phyloP scores from a whole-genome alignment of 768 basidiomycete genomes.

The Amanita jacksonii region DNA sequence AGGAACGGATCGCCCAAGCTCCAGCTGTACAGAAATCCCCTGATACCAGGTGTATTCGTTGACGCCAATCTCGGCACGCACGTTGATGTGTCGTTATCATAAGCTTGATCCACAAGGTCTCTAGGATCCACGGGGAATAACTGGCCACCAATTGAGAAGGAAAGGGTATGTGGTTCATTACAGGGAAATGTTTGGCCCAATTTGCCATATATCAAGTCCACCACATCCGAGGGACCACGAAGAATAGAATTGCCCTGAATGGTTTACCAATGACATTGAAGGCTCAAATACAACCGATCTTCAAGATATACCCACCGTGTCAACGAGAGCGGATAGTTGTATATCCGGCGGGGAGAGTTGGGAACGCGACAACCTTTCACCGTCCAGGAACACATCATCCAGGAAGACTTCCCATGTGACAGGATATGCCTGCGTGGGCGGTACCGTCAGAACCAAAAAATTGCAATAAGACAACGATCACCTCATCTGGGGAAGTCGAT shows the following conservation, averaged over 20 bases:
- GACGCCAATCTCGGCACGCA: slow-evolving; percentile 48
- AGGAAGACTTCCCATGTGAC: slow-evolving; percentile 65
- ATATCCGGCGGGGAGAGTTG: slow-evolving; percentile 36
- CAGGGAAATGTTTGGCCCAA: slow-evolving; percentile 45
- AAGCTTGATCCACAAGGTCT: slow-evolving; percentile 47
- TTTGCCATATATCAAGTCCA: slow-evolving; percentile 33
- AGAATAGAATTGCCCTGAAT: slow-evolving; percentile 66
- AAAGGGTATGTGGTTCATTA: slow-evolving; percentile 47
- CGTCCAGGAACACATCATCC: slow-evolving; percentile 67
- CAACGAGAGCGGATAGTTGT: slow-evolving; percentile 54
- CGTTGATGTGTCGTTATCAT: slow-evolving; percentile 23
- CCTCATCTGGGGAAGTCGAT: slow-evolving; percentile 50
- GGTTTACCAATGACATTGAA: background rate
- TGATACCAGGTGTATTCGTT: slow-evolving; percentile 52
- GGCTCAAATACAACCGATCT: too few relatives aligned
- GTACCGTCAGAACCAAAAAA: slow-evolving; percentile 8
- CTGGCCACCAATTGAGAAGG: slow-evolving; percentile 60
- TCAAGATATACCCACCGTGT: slow-evolving; percentile 49
- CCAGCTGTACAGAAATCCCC: slow-evolving; percentile 66
- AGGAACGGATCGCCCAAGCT: slow-evolving; percentile 70
- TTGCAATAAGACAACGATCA: slow-evolving; percentile 14
- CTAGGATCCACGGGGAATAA: slow-evolving; percentile 69
- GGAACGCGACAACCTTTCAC: slow-evolving; percentile 48
- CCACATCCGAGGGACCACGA: slow-evolving; percentile 62
- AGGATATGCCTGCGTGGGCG: slow-evolving; percentile 40